These are phyloP conservation scores for Imleria badia DNA, from an alignment of 768 basidiomycete species.

Conservation along the genomic window DNA sequence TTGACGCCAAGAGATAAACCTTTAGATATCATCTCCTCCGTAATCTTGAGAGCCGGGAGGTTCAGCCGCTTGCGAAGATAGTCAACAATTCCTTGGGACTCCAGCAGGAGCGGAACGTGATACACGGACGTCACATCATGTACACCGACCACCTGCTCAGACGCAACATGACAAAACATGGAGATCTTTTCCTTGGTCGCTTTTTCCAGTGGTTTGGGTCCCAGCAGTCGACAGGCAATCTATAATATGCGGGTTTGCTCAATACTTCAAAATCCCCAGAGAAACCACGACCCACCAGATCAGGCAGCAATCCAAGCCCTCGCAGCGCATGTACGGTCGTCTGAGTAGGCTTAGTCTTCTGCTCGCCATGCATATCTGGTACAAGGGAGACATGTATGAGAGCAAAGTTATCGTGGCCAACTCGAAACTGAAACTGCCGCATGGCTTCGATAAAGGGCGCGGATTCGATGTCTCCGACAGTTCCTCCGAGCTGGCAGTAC, in stretches of 20 bases:
- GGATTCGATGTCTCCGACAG: constrained; percentile 98
- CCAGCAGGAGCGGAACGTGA: constrained; percentile 90
- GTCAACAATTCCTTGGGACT: constrained; percentile 87
- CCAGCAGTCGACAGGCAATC: constrained; percentile 91
- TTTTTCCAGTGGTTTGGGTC: constrained; percentile 75
- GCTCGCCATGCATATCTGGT: constrained; percentile 98
- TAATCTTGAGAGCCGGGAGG: constrained; percentile 55
- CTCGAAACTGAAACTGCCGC: constrained; percentile 99
- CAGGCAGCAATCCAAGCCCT: constrained; percentile 89
- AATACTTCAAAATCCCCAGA: background rate
- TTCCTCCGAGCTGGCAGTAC: constrained; percentile 81
- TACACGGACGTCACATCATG: constrained; percentile 97
- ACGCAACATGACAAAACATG: constrained; percentile 97
- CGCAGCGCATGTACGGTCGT: constrained; percentile 93
- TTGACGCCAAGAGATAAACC: constrained; percentile 66
- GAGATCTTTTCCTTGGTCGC: constrained; percentile 95
- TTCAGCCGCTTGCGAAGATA: constrained; percentile 84
- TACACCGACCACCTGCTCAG: constrained; percentile 89
- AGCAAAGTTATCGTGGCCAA: constrained; percentile 95
- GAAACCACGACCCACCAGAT: constrained; percentile 59
- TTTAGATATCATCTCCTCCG: constrained; percentile 53
- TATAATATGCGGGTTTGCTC: constrained; percentile 27
- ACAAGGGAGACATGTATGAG: constrained; percentile 96
- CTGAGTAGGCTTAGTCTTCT: constrained; percentile 99
- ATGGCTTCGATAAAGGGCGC: constrained; percentile 98